A percentile compares a stretch with the other conserved stretches of the same genome.
Conservation (phyloP, 2,329 filamentous ascomycete species). For the Stagonosporopsis tanaceti region DNA sequence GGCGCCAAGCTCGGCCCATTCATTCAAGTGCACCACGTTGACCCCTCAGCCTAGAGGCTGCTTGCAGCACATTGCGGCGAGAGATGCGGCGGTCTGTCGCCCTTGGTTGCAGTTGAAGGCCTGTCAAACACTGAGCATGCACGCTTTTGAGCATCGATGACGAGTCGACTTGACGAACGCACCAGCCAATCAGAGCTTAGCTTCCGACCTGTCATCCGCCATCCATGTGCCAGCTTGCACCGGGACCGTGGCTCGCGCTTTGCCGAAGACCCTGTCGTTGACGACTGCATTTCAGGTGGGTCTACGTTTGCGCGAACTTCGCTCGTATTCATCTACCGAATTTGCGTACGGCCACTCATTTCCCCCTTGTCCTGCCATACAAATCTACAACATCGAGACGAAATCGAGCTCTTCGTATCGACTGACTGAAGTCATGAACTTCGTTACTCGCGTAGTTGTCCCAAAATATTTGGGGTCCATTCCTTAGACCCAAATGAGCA, state of each 20-base stretch:
- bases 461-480: constrained; percentile 9
- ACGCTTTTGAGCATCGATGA: constrained; percentile 23
- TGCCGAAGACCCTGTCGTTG: constrained; percentile 21
- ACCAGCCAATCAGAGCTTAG: constrained; percentile 11
- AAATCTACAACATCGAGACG: not conserved
- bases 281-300: constrained; percentile 21
- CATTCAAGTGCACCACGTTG: constrained; percentile 7
- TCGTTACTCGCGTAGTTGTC: constrained; percentile 21
- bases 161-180: constrained; percentile 10
- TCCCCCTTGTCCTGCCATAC: not conserved
- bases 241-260: constrained; percentile 7
- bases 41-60: constrained; percentile 9
- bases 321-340: not conserved
- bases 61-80: constrained; percentile 21
- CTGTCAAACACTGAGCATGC: constrained; percentile 18
- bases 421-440: constrained; percentile 11
- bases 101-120: constrained; percentile 16
- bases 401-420: constrained; percentile 2
- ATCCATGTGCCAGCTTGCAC: constrained; percentile 19
- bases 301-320: not conserved
- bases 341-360: not conserved
- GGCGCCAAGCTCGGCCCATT: constrained; percentile 14
- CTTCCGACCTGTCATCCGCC: constrained; percentile 19
- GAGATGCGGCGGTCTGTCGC: constrained; percentile 15
- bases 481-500: constrained; percentile 20